Conservation (phyloP, 768 basidiomycete species). For the Lentinula sp. region DNA sequence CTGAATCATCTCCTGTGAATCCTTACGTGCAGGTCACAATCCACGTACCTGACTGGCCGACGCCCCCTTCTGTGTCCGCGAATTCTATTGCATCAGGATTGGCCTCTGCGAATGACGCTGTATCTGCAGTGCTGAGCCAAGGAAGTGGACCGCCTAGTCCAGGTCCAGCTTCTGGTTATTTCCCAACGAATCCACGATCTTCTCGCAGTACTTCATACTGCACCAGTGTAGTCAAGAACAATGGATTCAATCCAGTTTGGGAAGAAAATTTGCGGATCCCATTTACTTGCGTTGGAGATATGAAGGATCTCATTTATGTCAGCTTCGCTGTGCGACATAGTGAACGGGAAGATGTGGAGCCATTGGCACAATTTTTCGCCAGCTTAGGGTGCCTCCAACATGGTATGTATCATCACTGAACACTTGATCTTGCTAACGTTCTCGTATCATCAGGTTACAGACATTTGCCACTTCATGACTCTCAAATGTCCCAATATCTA, state of each 20-base stretch:
- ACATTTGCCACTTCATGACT: constrained; percentile 86
- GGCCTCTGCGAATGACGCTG: neutral
- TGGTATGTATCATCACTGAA: constrained; percentile 37
- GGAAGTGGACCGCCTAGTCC: neutral
- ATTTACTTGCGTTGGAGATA: constrained; percentile 69
- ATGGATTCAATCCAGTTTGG: constrained; percentile 93
- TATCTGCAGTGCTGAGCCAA: neutral
- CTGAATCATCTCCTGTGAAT: constrained; percentile 50
- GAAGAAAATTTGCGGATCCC: constrained; percentile 61
- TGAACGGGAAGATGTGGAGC: constrained; percentile 49
- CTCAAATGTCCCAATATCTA: constrained; percentile 79
- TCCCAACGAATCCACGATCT: constrained; percentile 16
- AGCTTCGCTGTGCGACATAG: constrained; percentile 71
- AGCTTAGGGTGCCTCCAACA: constrained; percentile 65
- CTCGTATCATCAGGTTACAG: constrained; percentile 60
- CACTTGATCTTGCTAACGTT: neutral
- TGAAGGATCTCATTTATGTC: constrained; percentile 83
- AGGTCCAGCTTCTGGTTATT: constrained; percentile 14
- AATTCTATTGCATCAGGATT: neutral
- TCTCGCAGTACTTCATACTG: constrained; percentile 42
- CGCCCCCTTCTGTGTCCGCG: constrained; percentile 7
- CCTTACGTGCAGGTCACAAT: constrained; percentile 81
- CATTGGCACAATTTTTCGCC: constrained; percentile 70
- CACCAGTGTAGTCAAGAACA: constrained; percentile 70
- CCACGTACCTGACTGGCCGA: constrained; percentile 69